These are phyloP conservation scores for Pseudonitzschia multiseries DNA, from an alignment of 108 stramenopile genomes.

Conservation along the genomic window DNA sequence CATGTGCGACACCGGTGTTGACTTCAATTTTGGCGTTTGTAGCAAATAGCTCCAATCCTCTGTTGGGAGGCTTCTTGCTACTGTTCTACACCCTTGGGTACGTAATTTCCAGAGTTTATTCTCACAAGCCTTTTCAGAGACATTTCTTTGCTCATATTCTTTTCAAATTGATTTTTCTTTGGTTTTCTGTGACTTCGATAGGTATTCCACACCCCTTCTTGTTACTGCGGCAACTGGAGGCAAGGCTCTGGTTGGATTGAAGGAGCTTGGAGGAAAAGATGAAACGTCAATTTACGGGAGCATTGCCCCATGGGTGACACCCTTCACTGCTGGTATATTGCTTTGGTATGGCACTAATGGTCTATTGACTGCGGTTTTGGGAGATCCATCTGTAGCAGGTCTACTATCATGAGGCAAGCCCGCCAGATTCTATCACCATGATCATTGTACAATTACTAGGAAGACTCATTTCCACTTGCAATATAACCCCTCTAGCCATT, in stretches of 20 bases:
- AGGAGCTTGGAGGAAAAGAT: conserved; percentile 37
- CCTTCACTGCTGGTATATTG: conserved; percentile 73
- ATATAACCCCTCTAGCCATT: no score
- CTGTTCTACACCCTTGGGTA: conserved; percentile 70
- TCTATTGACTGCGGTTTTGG: conserved; percentile 64
- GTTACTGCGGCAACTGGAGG: conserved; percentile 74
- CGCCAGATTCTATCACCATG: no score
- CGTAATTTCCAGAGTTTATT: neutral
- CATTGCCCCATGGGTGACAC: conserved; percentile 68
- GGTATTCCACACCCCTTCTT: conserved; percentile 76
- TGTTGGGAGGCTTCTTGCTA: conserved; percentile 58
- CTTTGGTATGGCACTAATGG: conserved; percentile 82
- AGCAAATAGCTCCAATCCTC: conserved; percentile 55
- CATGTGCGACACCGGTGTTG: conserved; percentile 84
- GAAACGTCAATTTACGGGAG: conserved; percentile 34
- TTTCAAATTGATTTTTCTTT: neutral
- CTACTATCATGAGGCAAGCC: conserved; percentile 10
- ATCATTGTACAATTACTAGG: no score
- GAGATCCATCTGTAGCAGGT: conserved; percentile 79
- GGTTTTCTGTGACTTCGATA: neutral
- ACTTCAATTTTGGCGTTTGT: conserved; percentile 80
- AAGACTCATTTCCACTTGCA: no score
- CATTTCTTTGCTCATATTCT: neutral
- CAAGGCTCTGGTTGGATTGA: conserved; percentile 64
- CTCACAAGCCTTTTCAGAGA: neutral